Percentiles rank a stretch among this genome's conserved stretches.
These are phyloP conservation scores for Podaxis sp. DNA, from an alignment of 768 basidiomycete genomes.

Conservation along the genomic window DNA sequence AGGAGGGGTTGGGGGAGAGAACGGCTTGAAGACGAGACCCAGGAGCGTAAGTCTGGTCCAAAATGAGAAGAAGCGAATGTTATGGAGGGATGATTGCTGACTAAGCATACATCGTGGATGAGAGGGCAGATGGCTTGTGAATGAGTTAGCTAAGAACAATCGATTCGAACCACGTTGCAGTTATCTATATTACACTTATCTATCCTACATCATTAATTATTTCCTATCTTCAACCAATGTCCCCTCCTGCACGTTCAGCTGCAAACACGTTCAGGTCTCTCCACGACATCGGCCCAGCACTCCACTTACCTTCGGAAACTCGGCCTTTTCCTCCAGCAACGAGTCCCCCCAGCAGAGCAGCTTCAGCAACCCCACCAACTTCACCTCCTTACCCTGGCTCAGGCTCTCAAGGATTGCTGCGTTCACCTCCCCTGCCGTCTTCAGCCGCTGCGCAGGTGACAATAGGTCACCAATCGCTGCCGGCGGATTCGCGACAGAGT, in stretches of 20 bases:
- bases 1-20: slow-evolving; percentile 3
- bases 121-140: not conserved
- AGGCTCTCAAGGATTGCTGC: slow-evolving; percentile 90
- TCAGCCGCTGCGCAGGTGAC: slow-evolving; percentile 83
- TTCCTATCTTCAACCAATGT: slow-evolving; percentile 19
- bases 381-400: slow-evolving; percentile 91
- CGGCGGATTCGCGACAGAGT: slow-evolving; percentile 56
- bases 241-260: slow-evolving; percentile 29
- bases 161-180: slow-evolving; percentile 20
- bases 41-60: slow-evolving; percentile 10
- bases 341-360: slow-evolving; percentile 87
- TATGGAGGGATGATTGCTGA: slow-evolving; percentile 19
- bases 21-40: slow-evolving; percentile 11
- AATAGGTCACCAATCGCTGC: slow-evolving; percentile 72
- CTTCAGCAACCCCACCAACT: slow-evolving; percentile 77
- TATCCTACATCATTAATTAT: slow-evolving; percentile 18
- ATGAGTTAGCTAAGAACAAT: slow-evolving; percentile 14
- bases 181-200: slow-evolving; percentile 12
- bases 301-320: slow-evolving; percentile 67
- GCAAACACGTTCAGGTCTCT: slow-evolving; percentile 15
- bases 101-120: slow-evolving; percentile 18
- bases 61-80: slow-evolving; percentile 15
- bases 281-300: not conserved
- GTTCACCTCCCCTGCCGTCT: slow-evolving; percentile 95
- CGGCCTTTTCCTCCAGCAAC: slow-evolving; percentile 69